Evolutionary conservation across 495 filamentous ascomycete genomes (phyloP).

Genomic region (Lophiostoma macrostomum): DNA sequence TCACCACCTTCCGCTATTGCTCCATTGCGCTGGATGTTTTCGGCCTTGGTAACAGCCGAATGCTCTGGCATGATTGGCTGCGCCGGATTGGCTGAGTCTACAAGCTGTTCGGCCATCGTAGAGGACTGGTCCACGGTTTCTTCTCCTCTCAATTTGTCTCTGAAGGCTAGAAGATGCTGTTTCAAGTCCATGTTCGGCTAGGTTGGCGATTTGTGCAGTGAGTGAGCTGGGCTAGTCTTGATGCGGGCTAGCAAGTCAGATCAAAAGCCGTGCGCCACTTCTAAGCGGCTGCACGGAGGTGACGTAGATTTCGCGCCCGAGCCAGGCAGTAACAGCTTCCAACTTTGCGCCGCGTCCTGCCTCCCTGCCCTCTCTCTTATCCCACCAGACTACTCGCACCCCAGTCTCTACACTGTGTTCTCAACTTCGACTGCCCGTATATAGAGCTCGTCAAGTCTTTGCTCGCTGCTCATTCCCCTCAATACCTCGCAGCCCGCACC

Average conservation of each 20-base stretch:
- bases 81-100: not conserved
- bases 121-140: no score
- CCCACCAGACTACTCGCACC: not conserved
- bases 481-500: conserved; percentile 6
- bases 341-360: not conserved
- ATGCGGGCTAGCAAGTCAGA: no score
- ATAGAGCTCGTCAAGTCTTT: not conserved
- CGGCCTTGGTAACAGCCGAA: not conserved
- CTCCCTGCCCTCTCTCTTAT: not conserved
- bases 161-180: no score
- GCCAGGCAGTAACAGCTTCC: conserved; percentile 14
- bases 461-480: not conserved
- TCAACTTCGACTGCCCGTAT: not conserved
- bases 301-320: conserved; percentile 21
- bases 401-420: not conserved
- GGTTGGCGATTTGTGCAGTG: not conserved
- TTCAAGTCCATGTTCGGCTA: no score
- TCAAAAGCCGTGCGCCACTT: no score
- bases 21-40: not conserved
- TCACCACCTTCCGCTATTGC: not conserved
- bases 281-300: not conserved
- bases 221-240: no score
- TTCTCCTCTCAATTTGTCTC: no score
- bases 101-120: conserved; percentile 3
- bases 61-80: not conserved